Evolutionary conservation across 2,329 filamentous ascomycete species (phyloP).

Genomic region (Curvularia sp.): DNA sequence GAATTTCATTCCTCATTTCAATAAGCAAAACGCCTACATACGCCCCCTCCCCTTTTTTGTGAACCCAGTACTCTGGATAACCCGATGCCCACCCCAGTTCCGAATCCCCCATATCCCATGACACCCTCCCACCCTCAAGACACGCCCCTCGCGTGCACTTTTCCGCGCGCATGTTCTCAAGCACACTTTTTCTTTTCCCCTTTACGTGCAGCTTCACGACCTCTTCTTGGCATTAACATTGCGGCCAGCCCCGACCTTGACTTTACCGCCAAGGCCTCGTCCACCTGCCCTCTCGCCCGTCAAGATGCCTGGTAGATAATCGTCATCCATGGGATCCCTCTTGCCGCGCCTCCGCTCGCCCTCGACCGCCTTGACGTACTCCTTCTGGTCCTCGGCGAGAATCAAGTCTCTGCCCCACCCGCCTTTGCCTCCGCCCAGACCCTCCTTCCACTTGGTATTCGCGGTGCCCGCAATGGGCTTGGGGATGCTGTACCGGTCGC

Average conservation of each 20-base stretch:
- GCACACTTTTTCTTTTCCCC: neutral
- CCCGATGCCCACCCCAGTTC: neutral
- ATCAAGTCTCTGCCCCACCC: slow-evolving; percentile 88
- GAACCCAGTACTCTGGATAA: neutral
- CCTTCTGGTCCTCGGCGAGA: slow-evolving; percentile 93
- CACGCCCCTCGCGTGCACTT: too few species aligned
- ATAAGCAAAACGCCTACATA: neutral
- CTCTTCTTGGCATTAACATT: slow-evolving; percentile 83
- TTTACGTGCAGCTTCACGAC: slow-evolving; percentile 17
- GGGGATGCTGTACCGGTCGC: slow-evolving; percentile 90
- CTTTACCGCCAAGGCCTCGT: slow-evolving; percentile 63
- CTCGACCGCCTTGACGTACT: slow-evolving; percentile 72
- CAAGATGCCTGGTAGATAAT: slow-evolving; percentile 85
- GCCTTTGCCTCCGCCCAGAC: slow-evolving; percentile 76
- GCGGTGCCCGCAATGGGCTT: slow-evolving; percentile 84
- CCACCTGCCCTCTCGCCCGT: slow-evolving; percentile 74
- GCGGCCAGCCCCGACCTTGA: slow-evolving; percentile 83
- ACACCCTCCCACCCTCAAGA: too few species aligned
- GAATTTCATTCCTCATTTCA: neutral
- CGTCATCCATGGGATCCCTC: slow-evolving; percentile 91
- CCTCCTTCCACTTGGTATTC: slow-evolving; percentile 71
- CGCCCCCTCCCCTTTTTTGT: neutral
- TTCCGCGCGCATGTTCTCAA: neutral
- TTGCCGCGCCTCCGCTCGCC: slow-evolving; percentile 72
- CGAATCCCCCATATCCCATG: neutral